These are phyloP conservation scores for Pezizomycotina sp. DNA, from an alignment of 2,329 filamentous ascomycete genomes.

Conservation along the genomic window DNA sequence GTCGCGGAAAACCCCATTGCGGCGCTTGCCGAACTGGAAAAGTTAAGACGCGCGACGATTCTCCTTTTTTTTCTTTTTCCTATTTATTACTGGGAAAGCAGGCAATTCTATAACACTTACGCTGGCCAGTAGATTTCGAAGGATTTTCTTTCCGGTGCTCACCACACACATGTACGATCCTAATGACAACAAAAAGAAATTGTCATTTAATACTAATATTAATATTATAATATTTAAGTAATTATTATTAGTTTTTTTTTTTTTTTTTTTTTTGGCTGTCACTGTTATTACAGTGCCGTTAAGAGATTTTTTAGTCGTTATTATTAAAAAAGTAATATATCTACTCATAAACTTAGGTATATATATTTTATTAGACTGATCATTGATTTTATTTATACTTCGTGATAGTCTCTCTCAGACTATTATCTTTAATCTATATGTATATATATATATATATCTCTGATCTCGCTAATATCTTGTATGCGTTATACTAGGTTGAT, in stretches of 20 bases:
- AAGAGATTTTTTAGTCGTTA: neutral
- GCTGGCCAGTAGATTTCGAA: too few species aligned
- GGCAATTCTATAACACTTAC: too few species aligned
- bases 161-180: too few species aligned
- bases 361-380: conserved; percentile 4
- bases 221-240: conserved; percentile 3
- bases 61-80: too few species aligned
- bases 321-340: conserved; percentile 3
- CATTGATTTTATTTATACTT: neutral
- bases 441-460: neutral
- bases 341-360: conserved; percentile 5
- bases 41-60: too few species aligned
- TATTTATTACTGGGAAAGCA: too few species aligned
- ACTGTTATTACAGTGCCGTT: too few species aligned
- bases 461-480: conserved; percentile 1
- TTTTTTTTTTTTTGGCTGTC: too few species aligned
- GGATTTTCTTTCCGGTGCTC: too few species aligned
- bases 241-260: too few species aligned
- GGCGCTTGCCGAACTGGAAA: too few species aligned
- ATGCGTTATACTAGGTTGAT: neutral
- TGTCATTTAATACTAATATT: neutral
- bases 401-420: neutral
- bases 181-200: neutral
- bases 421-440: neutral
- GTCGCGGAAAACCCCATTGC: too few species aligned